Conservation (phyloP, 192 early-diverging fungal genomes). For the Blastocladiella britannica region DNA sequence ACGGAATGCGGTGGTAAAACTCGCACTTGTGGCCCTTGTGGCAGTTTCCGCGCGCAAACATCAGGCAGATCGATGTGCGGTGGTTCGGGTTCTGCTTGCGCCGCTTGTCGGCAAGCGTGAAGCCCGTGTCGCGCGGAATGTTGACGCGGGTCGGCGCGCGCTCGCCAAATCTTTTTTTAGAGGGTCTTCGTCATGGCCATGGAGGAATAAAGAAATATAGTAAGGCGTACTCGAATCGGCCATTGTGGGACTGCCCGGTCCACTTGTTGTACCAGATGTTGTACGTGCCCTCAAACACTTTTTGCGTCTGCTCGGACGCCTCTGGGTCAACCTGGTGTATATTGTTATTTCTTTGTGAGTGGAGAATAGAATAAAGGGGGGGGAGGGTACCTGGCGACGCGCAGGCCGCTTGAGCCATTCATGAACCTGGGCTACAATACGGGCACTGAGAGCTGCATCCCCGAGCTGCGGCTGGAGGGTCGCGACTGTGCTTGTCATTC, state of each 20-base stretch:
- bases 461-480: too few species aligned
- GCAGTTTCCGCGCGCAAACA: constrained; percentile 67
- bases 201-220: constrained; percentile 1
- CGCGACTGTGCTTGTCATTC: too few species aligned
- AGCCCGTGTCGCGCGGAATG: constrained; percentile 40
- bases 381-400: too few species aligned
- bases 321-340: background rate
- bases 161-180: constrained; percentile 15
- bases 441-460: too few species aligned
- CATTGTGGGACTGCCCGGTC: constrained; percentile 18
- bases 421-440: too few species aligned
- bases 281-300: constrained; percentile 11
- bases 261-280: constrained; percentile 50
- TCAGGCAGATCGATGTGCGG: constrained; percentile 51
- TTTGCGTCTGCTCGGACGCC: background rate
- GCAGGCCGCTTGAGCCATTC: background rate
- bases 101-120: constrained; percentile 32
- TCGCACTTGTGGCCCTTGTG: constrained; percentile 34
- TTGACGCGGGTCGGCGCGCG: constrained; percentile 40
- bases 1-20: constrained; percentile 30
- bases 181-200: too few species aligned
- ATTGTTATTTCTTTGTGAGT: too few species aligned
- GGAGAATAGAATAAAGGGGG: too few species aligned
- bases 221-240: constrained; percentile 1
- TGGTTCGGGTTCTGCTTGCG: constrained; percentile 14